Percentiles rank a stretch among this genome's conserved stretches.
These are phyloP conservation scores for Gracilaria caudata DNA, from an alignment of 23 red algal genomes.

Conservation along the genomic window DNA sequence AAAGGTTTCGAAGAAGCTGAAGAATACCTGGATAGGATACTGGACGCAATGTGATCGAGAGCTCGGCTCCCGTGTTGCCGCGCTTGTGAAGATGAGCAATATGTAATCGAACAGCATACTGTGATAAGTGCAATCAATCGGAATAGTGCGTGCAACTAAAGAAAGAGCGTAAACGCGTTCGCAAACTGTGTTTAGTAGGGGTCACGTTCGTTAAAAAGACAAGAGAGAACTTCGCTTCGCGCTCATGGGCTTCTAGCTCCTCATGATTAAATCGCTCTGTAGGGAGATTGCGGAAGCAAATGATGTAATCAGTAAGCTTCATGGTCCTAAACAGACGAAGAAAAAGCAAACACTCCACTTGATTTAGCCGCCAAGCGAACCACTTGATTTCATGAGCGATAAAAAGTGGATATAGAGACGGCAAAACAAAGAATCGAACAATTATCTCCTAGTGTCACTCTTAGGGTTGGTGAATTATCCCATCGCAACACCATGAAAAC, in stretches of 20 bases:
- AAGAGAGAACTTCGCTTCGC: background rate
- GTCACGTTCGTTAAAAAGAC: background rate
- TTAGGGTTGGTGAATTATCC: background rate
- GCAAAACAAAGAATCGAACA: background rate
- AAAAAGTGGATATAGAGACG: conserved; percentile 10
- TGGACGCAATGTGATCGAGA: conserved; percentile 91
- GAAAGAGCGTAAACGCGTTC: background rate
- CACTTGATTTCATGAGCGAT: conserved; percentile 29
- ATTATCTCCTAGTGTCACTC: background rate
- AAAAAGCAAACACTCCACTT: background rate
- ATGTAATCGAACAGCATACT: conserved; percentile 45
- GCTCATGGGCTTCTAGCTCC: background rate
- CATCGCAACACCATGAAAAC: background rate
- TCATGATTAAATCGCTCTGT: background rate
- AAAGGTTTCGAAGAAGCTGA: conserved; percentile 75
- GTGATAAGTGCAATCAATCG: background rate
- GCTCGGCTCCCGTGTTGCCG: conserved; percentile 71
- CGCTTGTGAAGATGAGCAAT: conserved; percentile 78
- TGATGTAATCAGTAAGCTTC: background rate
- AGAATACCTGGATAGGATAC: conserved; percentile 83
- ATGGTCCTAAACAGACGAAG: background rate
- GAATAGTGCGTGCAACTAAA: background rate
- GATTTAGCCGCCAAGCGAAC: conserved; percentile 70
- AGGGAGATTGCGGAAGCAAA: conserved; percentile 3
- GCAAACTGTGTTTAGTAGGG: background rate